Conservation (phyloP, 2,329 filamentous ascomycete genomes). For the Phoma herbarum region DNA sequence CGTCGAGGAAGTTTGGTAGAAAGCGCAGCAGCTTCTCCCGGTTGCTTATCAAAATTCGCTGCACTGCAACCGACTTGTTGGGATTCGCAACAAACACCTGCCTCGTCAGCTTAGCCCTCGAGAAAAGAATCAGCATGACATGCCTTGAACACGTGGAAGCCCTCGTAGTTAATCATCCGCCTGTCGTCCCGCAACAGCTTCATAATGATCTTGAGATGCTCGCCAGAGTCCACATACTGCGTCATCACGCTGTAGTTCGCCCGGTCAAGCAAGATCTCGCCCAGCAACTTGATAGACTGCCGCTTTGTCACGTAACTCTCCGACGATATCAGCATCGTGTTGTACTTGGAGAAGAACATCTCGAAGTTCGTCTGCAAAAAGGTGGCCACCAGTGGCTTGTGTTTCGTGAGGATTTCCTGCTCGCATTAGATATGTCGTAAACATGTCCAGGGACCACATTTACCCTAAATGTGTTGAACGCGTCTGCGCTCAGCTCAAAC, state of each 20-base stretch:
- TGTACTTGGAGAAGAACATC: slow-evolving; percentile 91
- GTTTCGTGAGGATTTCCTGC: slow-evolving; percentile 90
- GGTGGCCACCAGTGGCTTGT: slow-evolving; percentile 88
- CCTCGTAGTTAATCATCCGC: slow-evolving; percentile 99
- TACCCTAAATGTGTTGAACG: slow-evolving; percentile 96
- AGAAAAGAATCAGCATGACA: background rate
- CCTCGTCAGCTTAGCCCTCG: slow-evolving; percentile 18
- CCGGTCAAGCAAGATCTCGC: slow-evolving; percentile 91
- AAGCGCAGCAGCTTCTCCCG: slow-evolving; percentile 89
- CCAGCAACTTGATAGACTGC: slow-evolving; percentile 96
- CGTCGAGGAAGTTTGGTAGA: slow-evolving; percentile 89
- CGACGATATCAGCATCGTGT: slow-evolving; percentile 84
- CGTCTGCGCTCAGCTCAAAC: slow-evolving; percentile 96
- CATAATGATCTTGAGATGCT: slow-evolving; percentile 98
- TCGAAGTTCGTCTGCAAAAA: slow-evolving; percentile 93
- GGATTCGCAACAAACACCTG: slow-evolving; percentile 97
- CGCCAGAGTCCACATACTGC: slow-evolving; percentile 90
- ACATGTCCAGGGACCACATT: background rate
- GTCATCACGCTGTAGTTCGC: slow-evolving; percentile 99
- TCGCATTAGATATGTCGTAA: slow-evolving; percentile 25
- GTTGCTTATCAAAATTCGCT: slow-evolving; percentile 96
- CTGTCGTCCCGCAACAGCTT: slow-evolving; percentile 93
- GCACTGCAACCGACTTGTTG: slow-evolving; percentile 95
- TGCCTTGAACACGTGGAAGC: slow-evolving; percentile 97
- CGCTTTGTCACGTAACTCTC: slow-evolving; percentile 97